Evolutionary conservation across 2,329 filamentous ascomycete genomes (phyloP).

Genomic region (Venturia nashicola): DNA sequence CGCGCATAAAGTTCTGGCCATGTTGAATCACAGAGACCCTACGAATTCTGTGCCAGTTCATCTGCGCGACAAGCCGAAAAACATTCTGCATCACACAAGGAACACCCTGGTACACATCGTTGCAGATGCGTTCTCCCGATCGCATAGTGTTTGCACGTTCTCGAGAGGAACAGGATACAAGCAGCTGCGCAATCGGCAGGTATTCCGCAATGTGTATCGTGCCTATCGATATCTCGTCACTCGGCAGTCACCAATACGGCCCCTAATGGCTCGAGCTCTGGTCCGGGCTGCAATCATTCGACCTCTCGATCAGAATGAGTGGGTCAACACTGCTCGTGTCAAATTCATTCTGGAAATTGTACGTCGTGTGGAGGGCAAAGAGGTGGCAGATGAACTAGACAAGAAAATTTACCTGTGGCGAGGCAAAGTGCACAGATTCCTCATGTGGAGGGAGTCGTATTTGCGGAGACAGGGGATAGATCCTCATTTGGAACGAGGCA

Average conservation of each 20-base stretch:
- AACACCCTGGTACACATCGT: conserved; percentile 28
- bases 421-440: conserved; percentile 5
- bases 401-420: conserved; percentile 15
- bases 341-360: conserved; percentile 34
- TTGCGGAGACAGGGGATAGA: neutral
- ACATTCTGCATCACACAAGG: neutral
- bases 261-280: conserved; percentile 34
- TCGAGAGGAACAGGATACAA: conserved; percentile 19
- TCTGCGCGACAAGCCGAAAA: neutral
- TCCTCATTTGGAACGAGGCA: neutral
- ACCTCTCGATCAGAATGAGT: conserved; percentile 24
- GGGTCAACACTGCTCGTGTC: conserved; percentile 24
- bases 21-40: neutral
- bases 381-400: conserved; percentile 25
- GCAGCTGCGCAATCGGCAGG: conserved; percentile 20
- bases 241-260: conserved; percentile 29
- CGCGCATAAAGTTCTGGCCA: neutral
- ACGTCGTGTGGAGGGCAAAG: conserved; percentile 28
- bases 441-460: neutral
- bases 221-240: conserved; percentile 33
- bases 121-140: conserved; percentile 30
- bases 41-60: neutral
- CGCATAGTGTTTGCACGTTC: neutral
- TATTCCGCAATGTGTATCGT: conserved; percentile 34
- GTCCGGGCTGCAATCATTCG: conserved; percentile 37